Evolutionary conservation across 2,329 filamentous ascomycete species (phyloP).

Genomic region (Septoria linicola): DNA sequence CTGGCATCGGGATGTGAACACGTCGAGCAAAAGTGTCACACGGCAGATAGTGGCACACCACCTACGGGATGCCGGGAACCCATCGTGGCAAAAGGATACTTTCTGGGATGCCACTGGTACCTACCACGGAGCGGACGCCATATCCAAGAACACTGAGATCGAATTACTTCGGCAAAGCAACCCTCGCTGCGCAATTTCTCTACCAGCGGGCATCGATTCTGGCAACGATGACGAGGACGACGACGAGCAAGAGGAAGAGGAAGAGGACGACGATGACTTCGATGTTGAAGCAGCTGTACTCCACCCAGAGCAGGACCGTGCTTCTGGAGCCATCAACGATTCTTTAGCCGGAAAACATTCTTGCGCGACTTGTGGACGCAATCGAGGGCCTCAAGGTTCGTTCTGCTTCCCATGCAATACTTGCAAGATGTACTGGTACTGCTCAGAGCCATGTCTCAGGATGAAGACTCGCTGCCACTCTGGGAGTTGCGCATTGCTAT

Average conservation of each 20-base stretch:
- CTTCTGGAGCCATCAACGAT: not conserved
- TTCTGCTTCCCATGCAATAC: not conserved
- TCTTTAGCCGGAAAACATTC: not conserved
- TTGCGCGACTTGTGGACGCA: no score
- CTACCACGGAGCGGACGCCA: constrained; percentile 3
- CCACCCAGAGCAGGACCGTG: not conserved
- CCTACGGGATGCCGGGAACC: not conserved
- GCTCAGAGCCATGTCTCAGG: not conserved
- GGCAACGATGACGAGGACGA: constrained; percentile 1
- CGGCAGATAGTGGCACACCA: not conserved
- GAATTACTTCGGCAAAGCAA: not conserved
- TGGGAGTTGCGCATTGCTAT: no score
- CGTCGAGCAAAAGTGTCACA: constrained; percentile 1
- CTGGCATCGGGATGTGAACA: not conserved
- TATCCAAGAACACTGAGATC: constrained; percentile 5
- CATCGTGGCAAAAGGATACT: constrained; percentile 2
- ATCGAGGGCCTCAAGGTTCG: no score
- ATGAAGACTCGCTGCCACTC: not conserved
- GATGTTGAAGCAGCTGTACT: not conserved
- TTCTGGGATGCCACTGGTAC: constrained; percentile 12
- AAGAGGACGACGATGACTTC: not conserved
- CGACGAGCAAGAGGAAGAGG: not conserved
- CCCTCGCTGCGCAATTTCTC: not conserved
- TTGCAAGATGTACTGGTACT: not conserved
- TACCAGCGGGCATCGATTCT: not conserved